phyloP scores from a whole-genome alignment of 1,284 basidiomycete genomes.

The Ustilago crameri region DNA sequence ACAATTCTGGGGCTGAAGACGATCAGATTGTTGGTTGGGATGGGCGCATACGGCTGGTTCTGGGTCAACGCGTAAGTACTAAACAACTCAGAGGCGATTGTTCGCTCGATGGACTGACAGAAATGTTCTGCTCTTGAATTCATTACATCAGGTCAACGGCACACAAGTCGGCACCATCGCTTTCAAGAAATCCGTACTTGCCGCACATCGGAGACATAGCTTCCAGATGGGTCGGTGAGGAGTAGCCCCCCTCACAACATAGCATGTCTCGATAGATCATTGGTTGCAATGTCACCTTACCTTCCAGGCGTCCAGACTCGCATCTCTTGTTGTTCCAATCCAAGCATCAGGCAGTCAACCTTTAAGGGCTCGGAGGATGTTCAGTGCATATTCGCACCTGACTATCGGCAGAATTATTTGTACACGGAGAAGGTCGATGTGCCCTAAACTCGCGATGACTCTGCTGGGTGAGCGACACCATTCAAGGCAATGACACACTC shows the following conservation, averaged over 20 bases:
- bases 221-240: slow-evolving; percentile 55
- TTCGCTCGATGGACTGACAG: background rate
- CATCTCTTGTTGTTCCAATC: too few species aligned
- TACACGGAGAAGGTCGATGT: too few species aligned
- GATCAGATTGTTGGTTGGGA: slow-evolving; percentile 55
- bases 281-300: slow-evolving; percentile 1
- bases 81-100: background rate
- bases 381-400: too few species aligned
- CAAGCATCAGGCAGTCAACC: too few species aligned
- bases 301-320: too few species aligned
- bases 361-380: too few species aligned
- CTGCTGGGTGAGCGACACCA: too few species aligned
- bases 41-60: slow-evolving; percentile 59
- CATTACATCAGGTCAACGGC: slow-evolving; percentile 39
- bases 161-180: slow-evolving; percentile 47
- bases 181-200: slow-evolving; percentile 49
- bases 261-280: too few species aligned
- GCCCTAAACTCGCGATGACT: too few species aligned
- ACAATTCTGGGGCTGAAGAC: slow-evolving; percentile 54
- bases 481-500: too few species aligned
- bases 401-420: too few species aligned
- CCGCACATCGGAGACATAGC: slow-evolving; percentile 52
- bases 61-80: slow-evolving; percentile 62
- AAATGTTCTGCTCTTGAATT: background rate
- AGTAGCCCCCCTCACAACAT: slow-evolving; percentile 16